Conservation (phyloP, 148 eudicot species). For the Drosera capensis region DNA sequence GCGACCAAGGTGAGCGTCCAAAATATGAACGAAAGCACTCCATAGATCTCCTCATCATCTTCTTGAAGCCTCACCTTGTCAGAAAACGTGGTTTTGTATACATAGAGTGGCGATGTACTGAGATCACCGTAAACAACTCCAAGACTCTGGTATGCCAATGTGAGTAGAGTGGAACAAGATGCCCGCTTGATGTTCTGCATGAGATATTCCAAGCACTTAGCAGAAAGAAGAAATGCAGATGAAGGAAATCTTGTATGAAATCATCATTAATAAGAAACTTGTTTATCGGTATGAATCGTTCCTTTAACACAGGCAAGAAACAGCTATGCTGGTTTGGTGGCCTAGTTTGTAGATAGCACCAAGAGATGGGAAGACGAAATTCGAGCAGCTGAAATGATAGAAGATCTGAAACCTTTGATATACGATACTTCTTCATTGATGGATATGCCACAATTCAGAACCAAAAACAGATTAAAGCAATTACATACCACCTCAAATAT, state of each 20-base stretch:
- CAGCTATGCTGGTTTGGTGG: too few species aligned
- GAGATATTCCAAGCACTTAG: neutral
- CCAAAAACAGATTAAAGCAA: too few species aligned
- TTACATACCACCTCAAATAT: too few species aligned
- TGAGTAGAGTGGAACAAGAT: conserved; percentile 29
- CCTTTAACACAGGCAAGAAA: too few species aligned
- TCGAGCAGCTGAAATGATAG: too few species aligned
- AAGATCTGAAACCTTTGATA: too few species aligned
- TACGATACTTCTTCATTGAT: too few species aligned
- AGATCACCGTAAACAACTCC: conserved; percentile 66
- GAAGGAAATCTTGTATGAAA: neutral
- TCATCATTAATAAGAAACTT: neutral
- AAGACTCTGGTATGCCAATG: conserved; percentile 64
- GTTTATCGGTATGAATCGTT: neutral
- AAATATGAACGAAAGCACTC: conserved; percentile 50
- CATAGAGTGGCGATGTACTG: conserved; percentile 62
- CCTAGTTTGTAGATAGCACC: too few species aligned
- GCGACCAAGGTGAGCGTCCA: conserved; percentile 54
- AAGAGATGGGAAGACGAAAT: too few species aligned
- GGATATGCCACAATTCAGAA: too few species aligned
- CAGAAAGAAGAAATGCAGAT: conserved; percentile 1
- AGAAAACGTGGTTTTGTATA: conserved; percentile 46
- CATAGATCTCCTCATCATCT: conserved; percentile 48
- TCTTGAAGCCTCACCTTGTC: conserved; percentile 39
- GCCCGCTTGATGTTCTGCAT: conserved; percentile 26